phyloP scores from a whole-genome alignment of 257 asterid genomes.

The Paulownia fortunei region DNA sequence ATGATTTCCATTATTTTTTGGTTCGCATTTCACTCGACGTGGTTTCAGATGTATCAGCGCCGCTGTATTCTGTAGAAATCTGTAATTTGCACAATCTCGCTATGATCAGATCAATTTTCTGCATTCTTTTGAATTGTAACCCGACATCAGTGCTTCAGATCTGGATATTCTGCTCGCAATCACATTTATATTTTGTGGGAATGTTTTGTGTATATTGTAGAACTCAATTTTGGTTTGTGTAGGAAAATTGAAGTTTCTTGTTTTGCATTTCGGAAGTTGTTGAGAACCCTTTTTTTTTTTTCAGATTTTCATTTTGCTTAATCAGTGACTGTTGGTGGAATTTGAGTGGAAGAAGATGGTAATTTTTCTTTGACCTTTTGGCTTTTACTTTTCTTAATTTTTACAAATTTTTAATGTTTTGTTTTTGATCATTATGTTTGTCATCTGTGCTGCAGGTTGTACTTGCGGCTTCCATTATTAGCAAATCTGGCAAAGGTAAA shows the following conservation, averaged over 20 bases:
- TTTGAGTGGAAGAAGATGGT: slow-evolving; percentile 57
- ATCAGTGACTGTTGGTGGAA: slow-evolving; percentile 30
- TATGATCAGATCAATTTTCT: neutral
- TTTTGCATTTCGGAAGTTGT: slow-evolving; percentile 33
- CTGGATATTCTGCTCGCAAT: slow-evolving; percentile 22
- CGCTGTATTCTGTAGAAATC: neutral
- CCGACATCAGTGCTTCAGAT: slow-evolving; percentile 12
- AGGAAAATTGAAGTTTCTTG: slow-evolving; percentile 13
- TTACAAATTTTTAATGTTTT: neutral
- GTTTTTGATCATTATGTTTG: neutral
- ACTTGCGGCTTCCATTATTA: slow-evolving; percentile 71
- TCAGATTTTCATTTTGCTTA: neutral
- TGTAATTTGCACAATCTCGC: neutral
- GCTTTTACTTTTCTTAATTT: neutral
- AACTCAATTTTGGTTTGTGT: neutral
- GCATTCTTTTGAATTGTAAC: neutral
- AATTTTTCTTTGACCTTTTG: slow-evolving; percentile 10
- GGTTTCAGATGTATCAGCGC: neutral
- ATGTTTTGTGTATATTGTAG: neutral
- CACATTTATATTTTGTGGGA: neutral
- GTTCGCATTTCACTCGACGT: neutral
- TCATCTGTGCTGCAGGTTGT: slow-evolving; percentile 58
- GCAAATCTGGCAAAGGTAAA: slow-evolving; percentile 79
- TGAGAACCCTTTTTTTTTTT: neutral
- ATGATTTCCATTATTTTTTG: neutral